Evolutionary conservation across 257 asterid species (phyloP), one percentile per base, ranked within the genome.

Genomic region (Plantago elongata): DNA sequence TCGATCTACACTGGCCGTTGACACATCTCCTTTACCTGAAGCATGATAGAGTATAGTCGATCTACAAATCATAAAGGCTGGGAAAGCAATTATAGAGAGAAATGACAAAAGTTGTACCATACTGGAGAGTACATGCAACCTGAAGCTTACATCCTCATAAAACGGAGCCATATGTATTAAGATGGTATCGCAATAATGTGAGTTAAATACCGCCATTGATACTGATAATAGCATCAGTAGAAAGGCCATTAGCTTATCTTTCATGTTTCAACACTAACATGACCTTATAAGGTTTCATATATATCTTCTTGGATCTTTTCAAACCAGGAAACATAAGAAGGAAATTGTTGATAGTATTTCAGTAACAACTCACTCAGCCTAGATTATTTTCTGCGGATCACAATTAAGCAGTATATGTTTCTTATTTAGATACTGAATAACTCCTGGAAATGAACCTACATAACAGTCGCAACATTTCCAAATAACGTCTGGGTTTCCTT

Each of bases 1-100:
- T 71, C 77, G 85, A 61, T 84, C 90, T 45, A 70, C 65, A 61
- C 67, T 61, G 68, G 77, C 72, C 38, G 74, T 57, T 60, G 60
- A 60, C 47, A 48, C 63, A 37, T 83, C 88, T 44, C 81, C 90
- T 74, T 81, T 79, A 62, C 94, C 95, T 78, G 76, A 75, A 74
- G 69, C 68, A 51, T 57, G 70, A 78, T 67, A 52, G n/a, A n/a
- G n/a, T n/a, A n/a, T n/a, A n/a, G n/a, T n/a, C 61, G 42, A 57
- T 62, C 68, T 12, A 61, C 34, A 56, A 54, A 63, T 45, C 56
- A 44, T 40, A 61, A 27, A 22, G 45, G 29, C 1, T 1, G n/a
- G 15, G 44, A 13, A 30, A 44, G 34, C 29, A 5, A 4, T 9
- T 10, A 43, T 0, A 57, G 46, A 11, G 42, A 45, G 22, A 22